Conservation (phyloP, 345 rosid species). For the Crucihimalaya himalaica region DNA sequence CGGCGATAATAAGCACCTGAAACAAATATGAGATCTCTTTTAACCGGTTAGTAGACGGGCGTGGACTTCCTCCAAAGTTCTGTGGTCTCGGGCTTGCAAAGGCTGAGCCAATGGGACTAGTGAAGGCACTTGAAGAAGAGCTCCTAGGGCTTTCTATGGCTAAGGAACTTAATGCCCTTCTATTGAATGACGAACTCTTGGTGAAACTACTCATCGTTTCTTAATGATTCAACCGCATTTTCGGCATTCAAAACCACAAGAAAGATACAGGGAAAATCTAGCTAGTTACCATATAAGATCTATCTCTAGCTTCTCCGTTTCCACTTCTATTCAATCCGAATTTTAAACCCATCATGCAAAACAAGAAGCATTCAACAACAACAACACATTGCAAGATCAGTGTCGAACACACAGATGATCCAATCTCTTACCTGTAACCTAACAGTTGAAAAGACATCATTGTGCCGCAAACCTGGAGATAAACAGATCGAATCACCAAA, state of each 20-base stretch:
- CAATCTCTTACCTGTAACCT: constrained; percentile 31
- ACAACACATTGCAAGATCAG: constrained; percentile 15
- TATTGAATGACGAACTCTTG: constrained; percentile 50
- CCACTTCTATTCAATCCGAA: background rate
- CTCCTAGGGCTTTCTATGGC: constrained; percentile 39
- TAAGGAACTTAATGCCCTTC: constrained; percentile 48
- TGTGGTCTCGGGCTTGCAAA: constrained; percentile 43
- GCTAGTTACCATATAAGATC: constrained; percentile 4
- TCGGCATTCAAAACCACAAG: constrained; percentile 14
- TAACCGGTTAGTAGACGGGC: constrained; percentile 32
- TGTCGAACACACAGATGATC: constrained; percentile 28
- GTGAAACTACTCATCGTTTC: constrained; percentile 52
- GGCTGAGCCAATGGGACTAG: constrained; percentile 49
- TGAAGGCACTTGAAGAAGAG: constrained; percentile 38
- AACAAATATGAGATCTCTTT: constrained; percentile 52
- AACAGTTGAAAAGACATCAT: constrained; percentile 19
- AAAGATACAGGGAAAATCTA: background rate
- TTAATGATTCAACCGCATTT: constrained; percentile 37
- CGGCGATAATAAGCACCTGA: constrained; percentile 52
- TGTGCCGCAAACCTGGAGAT: constrained; percentile 19
- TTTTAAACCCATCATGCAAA: constrained; percentile 32
- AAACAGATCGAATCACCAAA: constrained; percentile 22
- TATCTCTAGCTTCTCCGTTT: constrained; percentile 6
- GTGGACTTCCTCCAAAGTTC: constrained; percentile 45
- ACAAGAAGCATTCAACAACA: background rate